A percentile compares a stretch with the other conserved stretches of the same genome.
phyloP scores from a whole-genome alignment of 1,284 basidiomycete species.

The Anthracocystis setariae region DNA sequence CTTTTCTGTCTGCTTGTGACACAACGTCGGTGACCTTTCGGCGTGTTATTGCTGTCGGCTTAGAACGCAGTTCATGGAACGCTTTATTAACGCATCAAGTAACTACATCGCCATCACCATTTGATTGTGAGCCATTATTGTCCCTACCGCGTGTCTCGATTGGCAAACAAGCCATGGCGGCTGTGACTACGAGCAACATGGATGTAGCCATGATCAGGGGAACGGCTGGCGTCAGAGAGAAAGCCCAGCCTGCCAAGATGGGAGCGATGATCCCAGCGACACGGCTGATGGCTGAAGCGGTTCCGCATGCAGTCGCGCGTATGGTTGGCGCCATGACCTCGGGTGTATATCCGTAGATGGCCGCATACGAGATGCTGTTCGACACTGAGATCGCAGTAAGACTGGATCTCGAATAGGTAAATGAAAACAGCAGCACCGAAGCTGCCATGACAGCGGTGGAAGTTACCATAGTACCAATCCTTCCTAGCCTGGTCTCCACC shows the following conservation, averaged over 20 bases:
- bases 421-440: conserved; percentile 51
- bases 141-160: conserved; percentile 48
- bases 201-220: conserved; percentile 43
- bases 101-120: not conserved
- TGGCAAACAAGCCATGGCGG: conserved; percentile 40
- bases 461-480: conserved; percentile 74
- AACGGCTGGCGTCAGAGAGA: conserved; percentile 23
- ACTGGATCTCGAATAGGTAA: conserved; percentile 22
- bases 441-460: conserved; percentile 50
- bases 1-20: not conserved
- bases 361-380: conserved; percentile 62
- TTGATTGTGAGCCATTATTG: conserved; percentile 5
- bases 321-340: conserved; percentile 60
- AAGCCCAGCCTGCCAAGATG: conserved; percentile 54
- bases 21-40: too few species aligned
- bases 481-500: conserved; percentile 81
- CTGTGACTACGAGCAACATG: conserved; percentile 30
- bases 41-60: not conserved
- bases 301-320: conserved; percentile 59
- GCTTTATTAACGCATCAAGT: too few species aligned
- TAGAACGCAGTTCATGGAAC: not conserved
- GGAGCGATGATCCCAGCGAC: conserved; percentile 64
- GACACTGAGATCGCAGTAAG: conserved; percentile 53
- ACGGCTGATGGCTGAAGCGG: conserved; percentile 59
- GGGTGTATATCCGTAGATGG: conserved; percentile 64